Evolutionary conservation across 2,329 filamentous ascomycete genomes (phyloP).

Genomic region (Phyllosticta ampelicida): DNA sequence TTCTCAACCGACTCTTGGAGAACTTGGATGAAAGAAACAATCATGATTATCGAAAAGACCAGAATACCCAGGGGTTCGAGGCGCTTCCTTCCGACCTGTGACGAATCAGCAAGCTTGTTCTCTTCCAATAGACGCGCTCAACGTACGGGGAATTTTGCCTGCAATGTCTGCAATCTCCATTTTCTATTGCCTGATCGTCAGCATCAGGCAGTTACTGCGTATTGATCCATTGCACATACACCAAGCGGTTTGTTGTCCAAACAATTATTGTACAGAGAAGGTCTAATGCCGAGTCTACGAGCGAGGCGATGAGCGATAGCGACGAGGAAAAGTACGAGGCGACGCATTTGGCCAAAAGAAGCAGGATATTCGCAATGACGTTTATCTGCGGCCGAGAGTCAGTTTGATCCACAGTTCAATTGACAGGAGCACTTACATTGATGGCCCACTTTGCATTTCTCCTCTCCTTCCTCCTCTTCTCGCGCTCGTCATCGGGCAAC

Average conservation of each 20-base stretch:
- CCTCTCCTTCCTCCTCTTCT: conserved; percentile 36
- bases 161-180: conserved; percentile 43
- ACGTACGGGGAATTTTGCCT: conserved; percentile 42
- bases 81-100: conserved; percentile 30
- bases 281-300: conserved; percentile 52
- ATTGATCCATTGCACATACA: conserved; percentile 19
- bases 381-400: conserved; percentile 35
- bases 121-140: background rate
- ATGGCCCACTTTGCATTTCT: conserved; percentile 46
- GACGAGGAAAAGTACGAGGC: conserved; percentile 47
- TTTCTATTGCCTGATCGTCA: conserved; percentile 14
- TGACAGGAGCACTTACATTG: conserved; percentile 28
- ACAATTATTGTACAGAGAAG: conserved; percentile 51
- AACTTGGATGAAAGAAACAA: conserved; percentile 52
- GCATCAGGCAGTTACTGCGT: background rate
- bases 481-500: conserved; percentile 44
- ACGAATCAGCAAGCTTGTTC: background rate
- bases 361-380: conserved; percentile 47
- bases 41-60: conserved; percentile 43
- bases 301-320: conserved; percentile 50
- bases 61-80: conserved; percentile 53
- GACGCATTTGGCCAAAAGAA: conserved; percentile 45
- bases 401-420: background rate
- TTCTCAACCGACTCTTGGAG: conserved; percentile 50
- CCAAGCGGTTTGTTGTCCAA: conserved; percentile 49